These are phyloP conservation scores for Diaporthe caulivora DNA, from an alignment of 2,329 filamentous ascomycete species.

Conservation along the genomic window DNA sequence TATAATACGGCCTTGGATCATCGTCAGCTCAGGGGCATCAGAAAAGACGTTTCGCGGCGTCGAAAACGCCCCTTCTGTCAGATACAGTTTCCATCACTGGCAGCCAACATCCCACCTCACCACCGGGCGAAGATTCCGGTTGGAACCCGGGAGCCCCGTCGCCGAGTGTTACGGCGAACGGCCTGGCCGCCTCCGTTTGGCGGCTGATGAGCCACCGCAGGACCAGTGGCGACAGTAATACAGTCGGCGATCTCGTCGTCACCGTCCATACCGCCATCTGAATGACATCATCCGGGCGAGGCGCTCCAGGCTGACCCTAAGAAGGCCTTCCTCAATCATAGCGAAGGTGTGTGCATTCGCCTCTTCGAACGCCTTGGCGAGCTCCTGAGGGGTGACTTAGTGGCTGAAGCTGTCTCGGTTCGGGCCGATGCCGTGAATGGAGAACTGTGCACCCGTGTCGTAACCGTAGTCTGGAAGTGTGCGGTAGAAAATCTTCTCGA, in stretches of 20 bases:
- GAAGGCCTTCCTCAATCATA: neutral
- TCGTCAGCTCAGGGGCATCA: too few relatives aligned
- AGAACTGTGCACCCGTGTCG: neutral
- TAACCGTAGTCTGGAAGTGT: neutral
- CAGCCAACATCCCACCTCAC: neutral
- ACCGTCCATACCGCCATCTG: neutral
- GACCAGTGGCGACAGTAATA: neutral
- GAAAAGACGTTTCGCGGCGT: too few relatives aligned
- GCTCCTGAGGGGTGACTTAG: neutral
- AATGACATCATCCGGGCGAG: neutral
- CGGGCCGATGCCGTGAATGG: neutral
- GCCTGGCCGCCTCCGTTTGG: neutral
- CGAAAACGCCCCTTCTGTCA: too few relatives aligned
- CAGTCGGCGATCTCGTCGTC: neutral
- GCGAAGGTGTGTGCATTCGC: neutral
- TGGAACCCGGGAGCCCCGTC: neutral
- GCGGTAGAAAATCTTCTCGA: neutral
- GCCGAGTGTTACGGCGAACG: neutral
- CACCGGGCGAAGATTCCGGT: neutral
- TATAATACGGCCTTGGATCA: too few relatives aligned
- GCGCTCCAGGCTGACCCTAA: neutral
- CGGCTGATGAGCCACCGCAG: neutral
- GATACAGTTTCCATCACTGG: neutral
- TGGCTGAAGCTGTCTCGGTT: neutral
- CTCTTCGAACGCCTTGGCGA: neutral